Percentiles rank a stretch among this genome's conserved stretches.
Evolutionary conservation across 1,139 yeast genomes (phyloP).

Genomic region (Scheffersomyces titani): DNA sequence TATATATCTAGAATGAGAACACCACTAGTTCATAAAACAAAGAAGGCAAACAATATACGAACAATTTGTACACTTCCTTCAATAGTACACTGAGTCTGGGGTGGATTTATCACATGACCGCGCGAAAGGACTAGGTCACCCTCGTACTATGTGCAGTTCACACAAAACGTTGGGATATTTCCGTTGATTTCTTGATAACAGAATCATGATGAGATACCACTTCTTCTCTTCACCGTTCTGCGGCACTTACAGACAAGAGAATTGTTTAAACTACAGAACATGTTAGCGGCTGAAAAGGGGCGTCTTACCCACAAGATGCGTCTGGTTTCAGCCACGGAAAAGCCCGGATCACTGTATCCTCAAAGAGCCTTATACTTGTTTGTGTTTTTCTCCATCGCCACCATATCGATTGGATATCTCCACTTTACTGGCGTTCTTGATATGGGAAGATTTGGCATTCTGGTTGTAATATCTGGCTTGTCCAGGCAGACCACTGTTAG

Average conservation of each 20-base stretch:
- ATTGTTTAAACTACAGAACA: neutral
- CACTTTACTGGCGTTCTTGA: neutral
- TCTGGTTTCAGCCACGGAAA: neutral
- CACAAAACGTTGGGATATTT: neutral
- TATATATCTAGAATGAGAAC: no score
- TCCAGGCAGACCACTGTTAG: conserved; percentile 8
- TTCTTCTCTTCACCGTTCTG: neutral
- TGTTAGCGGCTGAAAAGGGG: neutral
- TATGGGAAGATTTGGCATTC: neutral
- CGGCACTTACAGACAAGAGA: neutral
- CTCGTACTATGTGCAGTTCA: neutral
- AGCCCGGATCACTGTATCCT: neutral
- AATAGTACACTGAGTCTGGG: no score
- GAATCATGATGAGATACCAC: neutral
- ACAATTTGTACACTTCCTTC: no score
- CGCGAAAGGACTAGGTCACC: neutral
- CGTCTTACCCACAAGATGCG: neutral
- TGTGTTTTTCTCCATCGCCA: neutral
- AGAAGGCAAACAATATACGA: no score
- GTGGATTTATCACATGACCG: neutral
- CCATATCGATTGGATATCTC: conserved; percentile 1
- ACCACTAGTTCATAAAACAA: no score
- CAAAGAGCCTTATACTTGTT: neutral
- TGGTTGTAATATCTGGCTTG: no score
- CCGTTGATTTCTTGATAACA: neutral